These are phyloP conservation scores for Ananas comosus DNA, from an alignment of 176 grass and related monocot species.

Conservation along the genomic window DNA sequence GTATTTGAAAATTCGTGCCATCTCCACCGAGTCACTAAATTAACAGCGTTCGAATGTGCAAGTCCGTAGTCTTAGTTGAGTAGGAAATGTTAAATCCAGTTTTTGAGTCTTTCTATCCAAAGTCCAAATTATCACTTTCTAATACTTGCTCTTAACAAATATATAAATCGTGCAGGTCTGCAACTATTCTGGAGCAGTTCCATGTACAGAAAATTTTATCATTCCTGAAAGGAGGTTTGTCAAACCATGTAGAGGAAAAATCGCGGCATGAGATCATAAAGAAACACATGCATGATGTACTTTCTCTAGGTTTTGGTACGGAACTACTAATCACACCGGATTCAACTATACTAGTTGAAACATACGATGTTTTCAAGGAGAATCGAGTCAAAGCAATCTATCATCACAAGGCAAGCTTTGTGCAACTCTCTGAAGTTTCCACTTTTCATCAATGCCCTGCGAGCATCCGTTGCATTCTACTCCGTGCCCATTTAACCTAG, in stretches of 20 bases:
- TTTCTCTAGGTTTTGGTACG: slow-evolving; percentile 52
- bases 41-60: no score
- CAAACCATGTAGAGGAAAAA: slow-evolving; percentile 30
- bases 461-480: not conserved
- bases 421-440: slow-evolving; percentile 45
- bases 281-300: slow-evolving; percentile 38
- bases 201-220: slow-evolving; percentile 52
- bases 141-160: slow-evolving; percentile 5
- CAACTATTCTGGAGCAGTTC: slow-evolving; percentile 62
- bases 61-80: not conserved
- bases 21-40: no score
- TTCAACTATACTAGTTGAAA: slow-evolving; percentile 58
- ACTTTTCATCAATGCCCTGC: not conserved
- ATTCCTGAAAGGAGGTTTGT: slow-evolving; percentile 40
- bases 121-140: not conserved
- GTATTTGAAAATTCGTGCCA: no score
- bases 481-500: not conserved
- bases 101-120: not conserved
- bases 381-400: slow-evolving; percentile 74
- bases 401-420: slow-evolving; percentile 78
- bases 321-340: slow-evolving; percentile 55
- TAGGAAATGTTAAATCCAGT: not conserved
- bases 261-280: slow-evolving; percentile 53
- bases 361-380: slow-evolving; percentile 51
- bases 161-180: slow-evolving; percentile 44